These are phyloP conservation scores for Arbutus unedo DNA, from an alignment of 148 eudicot species.

Conservation along the genomic window DNA sequence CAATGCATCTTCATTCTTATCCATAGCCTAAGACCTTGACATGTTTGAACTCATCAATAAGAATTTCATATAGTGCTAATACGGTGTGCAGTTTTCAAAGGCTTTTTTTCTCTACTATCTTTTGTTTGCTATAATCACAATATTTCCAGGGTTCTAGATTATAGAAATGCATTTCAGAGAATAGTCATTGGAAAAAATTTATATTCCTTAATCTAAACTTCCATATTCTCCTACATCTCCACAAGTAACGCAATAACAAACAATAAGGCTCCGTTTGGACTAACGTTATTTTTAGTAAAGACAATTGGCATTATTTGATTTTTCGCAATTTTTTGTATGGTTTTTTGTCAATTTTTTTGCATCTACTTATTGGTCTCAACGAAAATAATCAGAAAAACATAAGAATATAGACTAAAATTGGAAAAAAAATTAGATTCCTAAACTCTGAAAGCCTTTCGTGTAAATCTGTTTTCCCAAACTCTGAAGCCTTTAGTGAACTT, in stretches of 20 bases:
- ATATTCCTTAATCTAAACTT: background rate
- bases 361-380: too few species aligned
- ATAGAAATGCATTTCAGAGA: background rate
- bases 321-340: too few species aligned
- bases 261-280: background rate
- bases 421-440: too few species aligned
- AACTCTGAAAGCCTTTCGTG: too few species aligned
- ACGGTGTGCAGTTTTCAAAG: background rate
- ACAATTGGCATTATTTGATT: too few species aligned
- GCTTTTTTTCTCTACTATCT: background rate
- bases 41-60: background rate
- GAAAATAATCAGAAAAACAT: too few species aligned
- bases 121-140: background rate
- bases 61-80: background rate
- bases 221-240: background rate
- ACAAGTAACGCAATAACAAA: background rate
- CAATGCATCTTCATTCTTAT: background rate
- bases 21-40: background rate
- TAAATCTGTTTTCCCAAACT: too few species aligned
- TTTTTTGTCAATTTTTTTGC: too few species aligned
- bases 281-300: too few species aligned
- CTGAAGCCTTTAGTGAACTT: too few species aligned
- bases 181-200: background rate
- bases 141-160: background rate
- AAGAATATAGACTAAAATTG: too few species aligned